Conservation (phyloP, 257 asterid species). For the Avicennia marina region DNA sequence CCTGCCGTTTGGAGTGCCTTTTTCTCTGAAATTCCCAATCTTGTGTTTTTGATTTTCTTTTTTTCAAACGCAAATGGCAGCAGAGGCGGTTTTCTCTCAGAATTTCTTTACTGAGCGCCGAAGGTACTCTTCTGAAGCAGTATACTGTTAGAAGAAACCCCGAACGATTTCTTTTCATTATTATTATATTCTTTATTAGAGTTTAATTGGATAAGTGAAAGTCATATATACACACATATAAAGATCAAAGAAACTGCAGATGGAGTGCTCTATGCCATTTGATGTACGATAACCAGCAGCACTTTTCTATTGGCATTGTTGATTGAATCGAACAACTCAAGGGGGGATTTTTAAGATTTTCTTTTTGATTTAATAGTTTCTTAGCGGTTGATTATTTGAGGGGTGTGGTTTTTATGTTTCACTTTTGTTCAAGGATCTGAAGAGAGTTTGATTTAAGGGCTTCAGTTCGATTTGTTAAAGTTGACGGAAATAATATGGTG, state of each 20-base stretch:
- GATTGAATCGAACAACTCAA: conserved; percentile 3
- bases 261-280: conserved; percentile 46
- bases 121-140: conserved; percentile 68
- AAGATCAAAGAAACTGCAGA: conserved; percentile 7
- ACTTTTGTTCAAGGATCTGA: too few species aligned
- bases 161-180: not conserved
- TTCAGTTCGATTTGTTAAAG: not conserved
- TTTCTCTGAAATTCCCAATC: not conserved
- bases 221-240: not conserved
- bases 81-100: conserved; percentile 27
- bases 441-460: too few species aligned
- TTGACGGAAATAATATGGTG: conserved; percentile 13
- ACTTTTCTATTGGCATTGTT: conserved; percentile 4
- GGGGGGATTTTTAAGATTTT: too few species aligned
- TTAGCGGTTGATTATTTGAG: too few species aligned
- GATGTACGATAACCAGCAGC: conserved; percentile 36
- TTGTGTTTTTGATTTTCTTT: not conserved
- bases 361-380: too few species aligned
- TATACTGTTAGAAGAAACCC: conserved; percentile 38
- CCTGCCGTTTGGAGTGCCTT: not conserved
- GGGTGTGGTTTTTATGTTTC: too few species aligned
- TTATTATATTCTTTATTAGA: not conserved
- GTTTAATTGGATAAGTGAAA: conserved; percentile 15
- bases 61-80: conserved; percentile 60
- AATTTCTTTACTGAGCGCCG: conserved; percentile 38